Evolutionary conservation across 371 early-diverging fungal genomes (phyloP), one percentile per base, ranked within the genome.

Genomic region (Circinella minor): DNA sequence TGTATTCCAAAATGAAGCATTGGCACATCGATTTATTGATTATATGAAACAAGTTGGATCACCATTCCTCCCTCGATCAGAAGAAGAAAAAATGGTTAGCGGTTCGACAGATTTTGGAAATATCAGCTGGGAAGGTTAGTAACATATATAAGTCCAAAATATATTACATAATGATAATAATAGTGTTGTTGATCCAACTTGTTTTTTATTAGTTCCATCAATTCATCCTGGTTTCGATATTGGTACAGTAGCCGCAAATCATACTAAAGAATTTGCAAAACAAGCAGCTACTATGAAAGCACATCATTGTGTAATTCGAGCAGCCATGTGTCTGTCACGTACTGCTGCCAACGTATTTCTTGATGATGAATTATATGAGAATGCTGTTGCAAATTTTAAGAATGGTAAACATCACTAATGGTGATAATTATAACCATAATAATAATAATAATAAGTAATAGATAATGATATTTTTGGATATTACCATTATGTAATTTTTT

Each of bases 231-330:
- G 81, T 0, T 81, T 77, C 48, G 67, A 60, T 20, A 76, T 81
- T 46, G 72, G 70, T 59, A 70, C 72, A 0, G 64, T 69, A 17
- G 78, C 85, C 17, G 76, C 83, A 20, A 84, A 85, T 65, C 93
- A 92, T 65, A 88, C 91, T 0, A 72, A 74, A 18, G 89, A 85
- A 65, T 94, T 94, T 71, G 69, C 89, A 2, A 75, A 78, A 47
- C 86, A 78, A 8, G 89, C 93, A 0, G 75, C 82, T 67, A 87
- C 92, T 0, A 75, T 75, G 13, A 71, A 74, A 18, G 94, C 93
- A n/a, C 92, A 93, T 67, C 66, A 74, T 60, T 80, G 81, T 51
- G 85, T 90, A 0, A 63, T 91, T 55, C 77, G 81, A 9, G 88
- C 91, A 34, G 81, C 88, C 36, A 62, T 66, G 7, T 75, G 77